Evolutionary conservation across 2,329 filamentous ascomycete species (phyloP), one percentile per base, ranked within the genome.

Genomic region (Fusarium sp.): DNA sequence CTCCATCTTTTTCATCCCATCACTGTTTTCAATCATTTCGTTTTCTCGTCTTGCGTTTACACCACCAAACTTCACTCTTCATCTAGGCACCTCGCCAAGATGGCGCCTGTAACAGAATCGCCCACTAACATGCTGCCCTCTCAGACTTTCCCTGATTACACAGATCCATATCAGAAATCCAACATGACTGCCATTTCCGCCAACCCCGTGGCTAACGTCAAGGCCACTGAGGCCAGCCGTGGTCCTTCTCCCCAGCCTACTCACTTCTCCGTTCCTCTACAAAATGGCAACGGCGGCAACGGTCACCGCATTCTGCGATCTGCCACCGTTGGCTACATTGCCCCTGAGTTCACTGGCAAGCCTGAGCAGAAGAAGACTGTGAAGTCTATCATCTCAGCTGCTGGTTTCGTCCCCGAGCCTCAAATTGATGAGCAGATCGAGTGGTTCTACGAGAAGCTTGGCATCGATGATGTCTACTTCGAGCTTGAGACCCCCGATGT

Each of bases 401-500:
- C 92, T 80, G 93, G 92, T 68, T 98, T 97, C 89, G 94, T 99
- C 70, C 96, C 96, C 4, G 88, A 89, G 64, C 88, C 93, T 59
- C 93, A 97, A 75, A 89, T 98, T 72, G 93, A 97, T 72, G 88
- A 91, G 32, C 95, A 99, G 84, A 94, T 95, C 58, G 88, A 90
- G 68, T 99, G 96, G 96, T 99, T 99, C 87, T 99, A 99, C 87
- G 94, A 96, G 81, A 93, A 97, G 83, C 90, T 99, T 30, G 96
- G 96, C 77, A 99, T 99, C 78, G 96, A 99, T 80, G 96, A 98
- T 87, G 96, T 97, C 84, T 98, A 98, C 87, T 98, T 98, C 86
- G 91, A 95, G 81, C 95, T 96, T 75, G 95, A 98, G 86, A 90
- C 89, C 9, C 93, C 93, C 23, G 91, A 94, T 63, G 94, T 94